Conservation (phyloP, 2,329 filamentous ascomycete genomes). For the Stemphylium lycopersici region DNA sequence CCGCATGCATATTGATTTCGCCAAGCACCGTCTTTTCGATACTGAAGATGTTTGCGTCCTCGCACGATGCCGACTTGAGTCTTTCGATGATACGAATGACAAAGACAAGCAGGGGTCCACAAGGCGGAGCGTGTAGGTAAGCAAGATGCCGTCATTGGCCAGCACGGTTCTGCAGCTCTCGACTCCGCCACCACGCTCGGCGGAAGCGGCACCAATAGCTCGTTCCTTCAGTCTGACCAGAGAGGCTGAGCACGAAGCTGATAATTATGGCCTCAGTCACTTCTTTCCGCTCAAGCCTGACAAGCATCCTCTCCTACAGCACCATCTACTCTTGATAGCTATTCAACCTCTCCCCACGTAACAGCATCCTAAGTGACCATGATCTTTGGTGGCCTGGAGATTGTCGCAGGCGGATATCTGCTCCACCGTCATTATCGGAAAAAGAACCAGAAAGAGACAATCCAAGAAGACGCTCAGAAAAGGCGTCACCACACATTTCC, state of each 20-base stretch:
- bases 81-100: background rate
- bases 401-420: slow-evolving; percentile 45
- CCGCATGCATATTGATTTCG: too few species aligned
- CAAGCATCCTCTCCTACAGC: background rate
- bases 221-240: slow-evolving; percentile 20
- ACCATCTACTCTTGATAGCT: background rate
- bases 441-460: slow-evolving; percentile 40
- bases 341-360: background rate
- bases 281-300: slow-evolving; percentile 1
- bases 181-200: slow-evolving; percentile 35
- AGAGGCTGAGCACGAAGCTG: slow-evolving; percentile 31
- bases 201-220: slow-evolving; percentile 27
- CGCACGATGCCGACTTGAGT: background rate
- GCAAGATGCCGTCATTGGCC: slow-evolving; percentile 15
- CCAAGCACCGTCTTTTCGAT: too few species aligned
- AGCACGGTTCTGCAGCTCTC: slow-evolving; percentile 7
- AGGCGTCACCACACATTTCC: slow-evolving; percentile 40
- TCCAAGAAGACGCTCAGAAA: slow-evolving; percentile 33
- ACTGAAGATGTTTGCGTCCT: too few species aligned
- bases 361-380: slow-evolving; percentile 27
- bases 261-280: slow-evolving; percentile 28
- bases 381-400: slow-evolving; percentile 48
- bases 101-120: background rate
- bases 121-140: slow-evolving; percentile 3
- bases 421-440: slow-evolving; percentile 45